Conservation (phyloP, 2,329 filamentous ascomycete genomes). For the Aotearoamyces nothofagi region DNA sequence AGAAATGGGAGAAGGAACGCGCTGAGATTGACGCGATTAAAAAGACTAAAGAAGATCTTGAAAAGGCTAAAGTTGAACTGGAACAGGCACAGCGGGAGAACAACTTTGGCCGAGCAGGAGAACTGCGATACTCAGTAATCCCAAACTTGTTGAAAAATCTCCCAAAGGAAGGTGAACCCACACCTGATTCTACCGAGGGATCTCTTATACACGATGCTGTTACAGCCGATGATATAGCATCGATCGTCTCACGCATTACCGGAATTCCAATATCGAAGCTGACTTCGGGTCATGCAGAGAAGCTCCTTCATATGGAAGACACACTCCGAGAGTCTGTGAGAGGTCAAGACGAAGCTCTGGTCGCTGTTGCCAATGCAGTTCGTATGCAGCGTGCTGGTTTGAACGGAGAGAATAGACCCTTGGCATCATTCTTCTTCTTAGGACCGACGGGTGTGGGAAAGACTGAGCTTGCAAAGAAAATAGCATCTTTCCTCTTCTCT, state of each 20-base stretch:
- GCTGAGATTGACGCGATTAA: slow-evolving; percentile 78
- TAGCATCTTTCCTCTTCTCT: slow-evolving; percentile 85
- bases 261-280: slow-evolving; percentile 88
- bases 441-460: slow-evolving; percentile 95
- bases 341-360: slow-evolving; percentile 87
- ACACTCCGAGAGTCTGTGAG: slow-evolving; percentile 69
- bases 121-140: slow-evolving; percentile 78
- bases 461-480: slow-evolving; percentile 92
- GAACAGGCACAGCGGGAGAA: slow-evolving; percentile 78
- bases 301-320: slow-evolving; percentile 92
- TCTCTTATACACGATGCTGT: slow-evolving; percentile 83
- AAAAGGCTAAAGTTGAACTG: slow-evolving; percentile 70
- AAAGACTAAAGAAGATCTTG: slow-evolving; percentile 73
- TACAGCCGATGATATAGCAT: slow-evolving; percentile 87
- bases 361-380: slow-evolving; percentile 82
- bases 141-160: slow-evolving; percentile 66
- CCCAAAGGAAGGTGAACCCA: slow-evolving; percentile 49
- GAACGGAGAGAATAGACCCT: slow-evolving; percentile 77
- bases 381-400: slow-evolving; percentile 86
- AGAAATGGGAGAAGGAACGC: slow-evolving; percentile 83
- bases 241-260: slow-evolving; percentile 79
- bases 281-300: slow-evolving; percentile 86
- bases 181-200: slow-evolving; percentile 19
- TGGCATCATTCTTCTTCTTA: slow-evolving; percentile 95
- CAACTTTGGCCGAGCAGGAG: slow-evolving; percentile 80